Base-by-base conservation (phyloP, 805 yeast species). In the Barnettozyma wickerhamii region DNA sequence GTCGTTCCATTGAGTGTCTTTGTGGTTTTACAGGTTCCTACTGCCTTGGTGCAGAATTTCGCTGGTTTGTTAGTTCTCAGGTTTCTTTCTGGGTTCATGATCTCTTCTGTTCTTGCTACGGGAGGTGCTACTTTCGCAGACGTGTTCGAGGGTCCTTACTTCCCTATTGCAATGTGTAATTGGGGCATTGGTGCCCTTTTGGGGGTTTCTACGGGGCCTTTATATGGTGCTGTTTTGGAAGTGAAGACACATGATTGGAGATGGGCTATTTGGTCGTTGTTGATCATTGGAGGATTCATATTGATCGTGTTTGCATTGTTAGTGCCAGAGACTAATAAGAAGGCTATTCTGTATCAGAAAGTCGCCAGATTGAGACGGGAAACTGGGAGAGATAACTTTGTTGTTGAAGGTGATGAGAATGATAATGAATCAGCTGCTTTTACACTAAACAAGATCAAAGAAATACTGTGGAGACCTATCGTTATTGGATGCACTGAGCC, bases 111-210 rank as follows among this genome's bases (percentile, higher is more conserved):
- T 15, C 50, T 78, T 38, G 71, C 79, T 1, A 75, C 79, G 15
- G 83, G 81, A 33, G 81, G 77, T 45, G 84, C 80, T 10, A 64
- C 76, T 5, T 55, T 77, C 31, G 71, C 74, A 21, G 84, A 79
- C 53, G 59, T 78, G 35, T 54, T 72, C 21, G 36, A 55, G 4
- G 56, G 65, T 15, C 68, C 75, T 5, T 60, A 60, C 40, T 56
- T 68, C 28, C 77, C 81, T 3, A 46, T 70, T 17, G 71, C 72
- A 4, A 59, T 78, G 37, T 74, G 74, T 7, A 43, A 64, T 6
- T 79, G 83, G 82, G 64, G 77, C 17, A 50, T 71, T 21, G 78
- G 74, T 38, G 75, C 78, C 1, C 74, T 72, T 30, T 61, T 69
- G 37, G 84, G 82, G 9, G 81, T 81, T 2, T 64, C 70, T 10